Percentiles rank a stretch among this genome's conserved stretches.
Evolutionary conservation across 2,329 filamentous ascomycete species (phyloP).

Genomic region (Fusarium sp.): DNA sequence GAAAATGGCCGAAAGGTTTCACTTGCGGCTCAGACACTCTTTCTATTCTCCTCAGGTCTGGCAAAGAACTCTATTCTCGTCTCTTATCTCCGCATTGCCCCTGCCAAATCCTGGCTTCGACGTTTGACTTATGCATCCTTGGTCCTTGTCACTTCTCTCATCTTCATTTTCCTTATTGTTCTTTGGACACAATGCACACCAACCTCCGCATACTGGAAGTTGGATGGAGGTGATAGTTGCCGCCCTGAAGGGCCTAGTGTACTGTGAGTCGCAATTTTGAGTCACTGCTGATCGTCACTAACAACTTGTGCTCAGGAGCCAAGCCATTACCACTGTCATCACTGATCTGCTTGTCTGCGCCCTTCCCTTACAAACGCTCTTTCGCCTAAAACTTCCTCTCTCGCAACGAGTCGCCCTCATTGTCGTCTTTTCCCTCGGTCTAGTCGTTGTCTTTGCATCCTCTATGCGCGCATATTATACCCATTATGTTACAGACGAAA

Average conservation of each 20-base stretch:
- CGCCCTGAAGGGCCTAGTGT: conserved; percentile 47
- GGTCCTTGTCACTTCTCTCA: conserved; percentile 46
- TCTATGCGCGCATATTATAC: conserved; percentile 55
- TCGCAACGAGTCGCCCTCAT: conserved; percentile 53
- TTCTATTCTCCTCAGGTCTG: conserved; percentile 54
- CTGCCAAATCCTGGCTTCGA: conserved; percentile 50
- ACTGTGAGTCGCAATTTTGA: conserved; percentile 35
- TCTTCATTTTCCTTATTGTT: conserved; percentile 51
- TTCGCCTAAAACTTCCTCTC: conserved; percentile 49
- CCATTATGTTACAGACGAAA: conserved; percentile 51
- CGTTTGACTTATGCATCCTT: conserved; percentile 49
- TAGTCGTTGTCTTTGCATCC: conserved; percentile 54
- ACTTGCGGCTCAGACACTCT: conserved; percentile 56
- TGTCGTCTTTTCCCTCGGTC: conserved; percentile 54
- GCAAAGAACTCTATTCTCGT: conserved; percentile 57
- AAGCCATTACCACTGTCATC: conserved; percentile 50
- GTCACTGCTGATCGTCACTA: not conserved
- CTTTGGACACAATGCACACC: conserved; percentile 55
- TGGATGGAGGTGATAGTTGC: conserved; percentile 46
- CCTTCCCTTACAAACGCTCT: conserved; percentile 54
- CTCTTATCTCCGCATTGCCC: conserved; percentile 57
- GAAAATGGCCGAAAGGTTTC: conserved; percentile 53
- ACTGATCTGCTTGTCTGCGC: conserved; percentile 54
- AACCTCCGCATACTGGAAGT: conserved; percentile 42
- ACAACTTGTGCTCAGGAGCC: conserved; percentile 36